These are phyloP conservation scores for Pseudocercospora fuligena DNA, from an alignment of 2,329 filamentous ascomycete species.

Conservation along the genomic window DNA sequence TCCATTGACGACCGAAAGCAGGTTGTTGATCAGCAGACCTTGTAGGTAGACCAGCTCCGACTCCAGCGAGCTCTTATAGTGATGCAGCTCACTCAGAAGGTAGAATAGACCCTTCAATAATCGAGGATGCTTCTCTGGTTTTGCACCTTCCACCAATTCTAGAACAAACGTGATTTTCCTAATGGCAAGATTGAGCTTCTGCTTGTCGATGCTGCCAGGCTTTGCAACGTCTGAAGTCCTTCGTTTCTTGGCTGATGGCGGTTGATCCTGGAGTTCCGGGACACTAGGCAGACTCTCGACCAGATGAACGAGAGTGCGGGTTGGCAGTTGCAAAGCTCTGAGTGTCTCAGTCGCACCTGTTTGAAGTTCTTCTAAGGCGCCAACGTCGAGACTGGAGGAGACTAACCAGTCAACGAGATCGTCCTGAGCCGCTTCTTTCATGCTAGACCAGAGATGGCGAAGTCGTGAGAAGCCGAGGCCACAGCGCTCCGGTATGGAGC, in stretches of 20 bases:
- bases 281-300: slow-evolving; percentile 74
- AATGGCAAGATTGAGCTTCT: slow-evolving; percentile 70
- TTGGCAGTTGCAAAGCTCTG: slow-evolving; percentile 73
- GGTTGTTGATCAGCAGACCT: slow-evolving; percentile 78
- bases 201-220: slow-evolving; percentile 64
- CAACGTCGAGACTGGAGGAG: slow-evolving; percentile 57
- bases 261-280: slow-evolving; percentile 72
- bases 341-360: slow-evolving; percentile 73
- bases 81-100: slow-evolving; percentile 83
- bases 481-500: slow-evolving; percentile 53
- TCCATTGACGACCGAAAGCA: slow-evolving; percentile 81
- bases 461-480: slow-evolving; percentile 72
- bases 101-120: slow-evolving; percentile 81
- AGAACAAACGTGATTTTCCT: slow-evolving; percentile 83
- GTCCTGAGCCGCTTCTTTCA: slow-evolving; percentile 68
- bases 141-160: slow-evolving; percentile 82
- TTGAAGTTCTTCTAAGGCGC: slow-evolving; percentile 43
- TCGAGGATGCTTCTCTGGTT: slow-evolving; percentile 74
- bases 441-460: slow-evolving; percentile 70
- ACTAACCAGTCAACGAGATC: slow-evolving; percentile 64
- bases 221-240: slow-evolving; percentile 71
- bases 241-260: slow-evolving; percentile 77
- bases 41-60: slow-evolving; percentile 91
- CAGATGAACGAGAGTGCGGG: slow-evolving; percentile 72
- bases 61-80: slow-evolving; percentile 77